These are phyloP conservation scores for Pseudogymnoascus verrucosus DNA, from an alignment of 2,329 filamentous ascomycete species.

Conservation along the genomic window DNA sequence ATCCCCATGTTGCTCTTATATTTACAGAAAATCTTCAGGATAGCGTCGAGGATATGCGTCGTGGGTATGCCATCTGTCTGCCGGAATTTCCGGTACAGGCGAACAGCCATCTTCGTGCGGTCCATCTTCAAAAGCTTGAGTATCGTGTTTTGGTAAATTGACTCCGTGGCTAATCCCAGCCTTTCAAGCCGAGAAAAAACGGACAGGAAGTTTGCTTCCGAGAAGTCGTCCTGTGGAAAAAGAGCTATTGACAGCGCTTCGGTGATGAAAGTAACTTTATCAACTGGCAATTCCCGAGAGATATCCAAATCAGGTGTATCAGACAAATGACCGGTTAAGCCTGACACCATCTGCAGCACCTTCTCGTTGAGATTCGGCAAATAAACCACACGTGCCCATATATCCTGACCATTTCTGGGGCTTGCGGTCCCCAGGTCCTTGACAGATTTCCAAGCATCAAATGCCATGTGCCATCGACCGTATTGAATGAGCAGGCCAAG, in stretches of 20 bases:
- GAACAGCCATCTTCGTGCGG: slow-evolving; percentile 16
- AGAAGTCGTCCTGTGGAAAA: not conserved
- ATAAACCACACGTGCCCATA: not conserved
- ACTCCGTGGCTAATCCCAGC: not conserved
- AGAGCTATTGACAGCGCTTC: not conserved
- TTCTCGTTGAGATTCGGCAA: not conserved
- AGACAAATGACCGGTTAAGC: not conserved
- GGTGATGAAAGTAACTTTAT: not conserved
- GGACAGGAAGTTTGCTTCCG: not conserved
- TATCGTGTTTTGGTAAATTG: slow-evolving; percentile 17
- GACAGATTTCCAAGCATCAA: slow-evolving; percentile 16
- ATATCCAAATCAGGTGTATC: not conserved
- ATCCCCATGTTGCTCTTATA: slow-evolving; percentile 28
- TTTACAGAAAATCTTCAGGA: slow-evolving; percentile 27
- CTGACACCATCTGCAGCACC: not conserved
- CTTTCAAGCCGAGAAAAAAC: not conserved
- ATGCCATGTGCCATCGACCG: slow-evolving; percentile 17
- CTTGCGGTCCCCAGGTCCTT: not conserved
- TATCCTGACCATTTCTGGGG: not conserved
- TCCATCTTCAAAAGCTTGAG: slow-evolving; percentile 17
- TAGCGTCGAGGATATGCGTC: slow-evolving; percentile 19
- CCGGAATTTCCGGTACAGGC: slow-evolving; percentile 21
- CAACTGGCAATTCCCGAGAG: not conserved
- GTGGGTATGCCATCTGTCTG: slow-evolving; percentile 13
- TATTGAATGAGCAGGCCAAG: slow-evolving; percentile 16